A percentile compares a stretch with the other conserved stretches of the same genome.
Evolutionary conservation across 2,329 filamentous ascomycete species (phyloP).

Genomic region (Plenodomus lindquistii): DNA sequence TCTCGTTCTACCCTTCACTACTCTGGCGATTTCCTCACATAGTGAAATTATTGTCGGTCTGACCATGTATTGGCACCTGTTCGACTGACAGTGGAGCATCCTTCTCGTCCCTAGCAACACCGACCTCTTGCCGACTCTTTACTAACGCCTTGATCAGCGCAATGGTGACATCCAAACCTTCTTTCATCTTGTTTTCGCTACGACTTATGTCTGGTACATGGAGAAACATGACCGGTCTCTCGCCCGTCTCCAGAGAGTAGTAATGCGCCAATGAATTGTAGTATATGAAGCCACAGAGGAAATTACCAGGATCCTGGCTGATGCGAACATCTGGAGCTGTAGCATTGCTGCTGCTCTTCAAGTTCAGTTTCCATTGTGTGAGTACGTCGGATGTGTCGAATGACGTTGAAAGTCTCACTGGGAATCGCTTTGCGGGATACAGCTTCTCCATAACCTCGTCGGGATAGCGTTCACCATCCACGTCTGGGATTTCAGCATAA

Average conservation of each 20-base stretch:
- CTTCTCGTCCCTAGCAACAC: slow-evolving; percentile 5
- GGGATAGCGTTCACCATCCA: slow-evolving; percentile 34
- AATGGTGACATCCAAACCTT: slow-evolving; percentile 35
- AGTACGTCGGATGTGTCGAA: slow-evolving; percentile 41
- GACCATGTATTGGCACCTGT: not conserved
- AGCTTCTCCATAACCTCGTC: slow-evolving; percentile 19
- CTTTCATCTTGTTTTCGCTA: slow-evolving; percentile 27
- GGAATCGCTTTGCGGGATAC: slow-evolving; percentile 25
- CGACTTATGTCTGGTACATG: slow-evolving; percentile 41
- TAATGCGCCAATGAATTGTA: slow-evolving; percentile 40
- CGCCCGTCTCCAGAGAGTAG: slow-evolving; percentile 18
- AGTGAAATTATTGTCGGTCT: not conserved
- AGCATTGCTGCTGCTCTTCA: slow-evolving; percentile 10
- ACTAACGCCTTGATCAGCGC: slow-evolving; percentile 42
- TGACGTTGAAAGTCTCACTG: slow-evolving; percentile 28
- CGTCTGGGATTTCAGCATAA: slow-evolving; percentile 39
- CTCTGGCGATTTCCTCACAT: not conserved
- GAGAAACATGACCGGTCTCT: slow-evolving; percentile 40
- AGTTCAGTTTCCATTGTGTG: slow-evolving; percentile 28
- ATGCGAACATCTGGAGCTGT: slow-evolving; percentile 31
- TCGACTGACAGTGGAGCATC: not conserved
- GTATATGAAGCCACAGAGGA: slow-evolving; percentile 45
- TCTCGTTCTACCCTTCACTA: not conserved
- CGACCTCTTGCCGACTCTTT: slow-evolving; percentile 28
- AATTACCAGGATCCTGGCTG: slow-evolving; percentile 40